phyloP scores from a whole-genome alignment of 805 yeast species.

The Priceomyces castillae region DNA sequence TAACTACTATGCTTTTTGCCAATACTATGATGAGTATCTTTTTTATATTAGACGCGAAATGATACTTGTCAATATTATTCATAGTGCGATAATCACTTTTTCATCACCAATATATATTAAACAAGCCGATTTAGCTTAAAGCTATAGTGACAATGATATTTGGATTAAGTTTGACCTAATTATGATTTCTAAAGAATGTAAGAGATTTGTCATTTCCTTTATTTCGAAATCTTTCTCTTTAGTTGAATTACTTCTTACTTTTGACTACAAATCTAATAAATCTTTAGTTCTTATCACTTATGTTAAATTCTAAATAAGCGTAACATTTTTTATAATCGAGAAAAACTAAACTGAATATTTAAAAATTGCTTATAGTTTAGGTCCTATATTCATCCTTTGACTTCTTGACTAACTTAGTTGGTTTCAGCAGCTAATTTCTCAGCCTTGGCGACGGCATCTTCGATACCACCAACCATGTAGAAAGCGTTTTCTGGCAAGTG shows the following conservation, averaged over 20 bases:
- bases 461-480: conserved; percentile 99
- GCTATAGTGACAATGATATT: background rate
- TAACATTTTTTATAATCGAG: conserved; percentile 8
- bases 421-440: conserved; percentile 84
- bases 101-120: too few relatives aligned
- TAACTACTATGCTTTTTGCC: background rate
- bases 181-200: too few relatives aligned
- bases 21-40: too few relatives aligned
- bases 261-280: background rate
- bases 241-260: too few relatives aligned
- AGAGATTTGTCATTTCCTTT: too few relatives aligned
- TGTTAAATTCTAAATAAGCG: conserved; percentile 10
- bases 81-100: background rate
- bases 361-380: conserved; percentile 9
- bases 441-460: conserved; percentile 97
- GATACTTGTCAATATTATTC: background rate
- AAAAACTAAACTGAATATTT: conserved; percentile 11
- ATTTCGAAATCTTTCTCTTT: too few relatives aligned
- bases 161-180: too few relatives aligned
- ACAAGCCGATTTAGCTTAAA: too few relatives aligned
- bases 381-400: conserved; percentile 10
- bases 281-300: background rate
- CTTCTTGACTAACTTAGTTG: conserved; percentile 41
- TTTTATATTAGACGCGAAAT: too few relatives aligned
- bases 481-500: conserved; percentile 98